Conservation (phyloP, 1,139 yeast species). For the Lodderomyces beijingensis region DNA sequence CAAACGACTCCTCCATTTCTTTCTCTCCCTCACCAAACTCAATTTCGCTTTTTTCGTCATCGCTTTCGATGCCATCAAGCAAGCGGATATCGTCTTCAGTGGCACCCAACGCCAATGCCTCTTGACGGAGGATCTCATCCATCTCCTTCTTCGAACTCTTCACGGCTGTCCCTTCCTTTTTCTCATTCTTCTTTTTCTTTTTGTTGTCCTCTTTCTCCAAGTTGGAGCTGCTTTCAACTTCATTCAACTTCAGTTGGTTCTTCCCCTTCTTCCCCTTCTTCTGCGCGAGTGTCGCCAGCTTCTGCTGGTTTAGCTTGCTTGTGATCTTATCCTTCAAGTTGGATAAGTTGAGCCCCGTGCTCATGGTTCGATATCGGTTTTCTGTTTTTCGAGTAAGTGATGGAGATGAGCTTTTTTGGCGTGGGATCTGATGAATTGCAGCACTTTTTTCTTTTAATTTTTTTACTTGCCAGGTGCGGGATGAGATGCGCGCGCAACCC, state of each 20-base stretch:
- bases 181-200: conserved; percentile 1
- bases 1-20: conserved; percentile 42
- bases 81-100: conserved; percentile 60
- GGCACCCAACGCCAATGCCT: conserved; percentile 68
- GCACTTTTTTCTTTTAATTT: too few relatives aligned
- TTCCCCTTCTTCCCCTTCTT: conserved; percentile 5
- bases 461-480: too few relatives aligned
- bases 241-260: conserved; percentile 4
- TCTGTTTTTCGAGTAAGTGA: too few relatives aligned
- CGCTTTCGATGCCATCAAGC: conserved; percentile 40
- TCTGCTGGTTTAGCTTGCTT: conserved; percentile 33
- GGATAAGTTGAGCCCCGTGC: conserved; percentile 38
- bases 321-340: conserved; percentile 58
- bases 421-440: too few relatives aligned
- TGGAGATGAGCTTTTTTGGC: too few relatives aligned
- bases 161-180: conserved; percentile 2
- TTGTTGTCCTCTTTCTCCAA: background rate
- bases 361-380: too few relatives aligned
- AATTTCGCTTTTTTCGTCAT: conserved; percentile 56
- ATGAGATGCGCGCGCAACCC: too few relatives aligned
- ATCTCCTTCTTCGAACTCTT: conserved; percentile 10
- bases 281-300: conserved; percentile 3
- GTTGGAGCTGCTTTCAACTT: conserved; percentile 8
- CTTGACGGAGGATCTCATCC: conserved; percentile 54
- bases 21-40: conserved; percentile 46